Percentiles rank a stretch among this genome's conserved stretches.
Conservation (phyloP, 345 rosid species). For the Moringa oleifera region DNA sequence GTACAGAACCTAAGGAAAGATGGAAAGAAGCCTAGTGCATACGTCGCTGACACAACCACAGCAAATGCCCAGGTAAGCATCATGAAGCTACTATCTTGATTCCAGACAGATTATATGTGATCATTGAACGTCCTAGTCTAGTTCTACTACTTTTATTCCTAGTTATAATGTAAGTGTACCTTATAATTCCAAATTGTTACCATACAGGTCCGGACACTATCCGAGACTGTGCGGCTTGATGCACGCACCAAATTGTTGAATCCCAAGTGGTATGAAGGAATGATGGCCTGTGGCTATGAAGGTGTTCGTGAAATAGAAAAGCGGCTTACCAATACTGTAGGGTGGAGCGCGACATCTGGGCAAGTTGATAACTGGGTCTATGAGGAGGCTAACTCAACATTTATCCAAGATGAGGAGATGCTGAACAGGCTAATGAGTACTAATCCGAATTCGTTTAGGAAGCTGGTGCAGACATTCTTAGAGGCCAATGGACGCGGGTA, state of each 20-base stretch:
- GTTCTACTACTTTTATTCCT: too few species aligned
- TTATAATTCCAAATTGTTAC: not conserved
- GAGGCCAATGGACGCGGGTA: conserved; percentile 98
- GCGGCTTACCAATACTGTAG: conserved; percentile 88
- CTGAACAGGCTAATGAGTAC: conserved; percentile 77
- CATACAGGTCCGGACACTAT: conserved; percentile 71
- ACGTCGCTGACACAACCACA: conserved; percentile 94
- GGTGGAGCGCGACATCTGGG: conserved; percentile 99
- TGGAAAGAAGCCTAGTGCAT: conserved; percentile 84
- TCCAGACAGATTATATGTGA: too few species aligned
- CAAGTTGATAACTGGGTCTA: conserved; percentile 99
- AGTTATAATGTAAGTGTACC: not conserved
- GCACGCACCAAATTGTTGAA: conserved; percentile 90
- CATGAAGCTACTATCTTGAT: too few species aligned
- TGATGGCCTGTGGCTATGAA: conserved; percentile 94
- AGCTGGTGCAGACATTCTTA: conserved; percentile 89
- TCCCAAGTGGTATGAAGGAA: conserved; percentile 99
- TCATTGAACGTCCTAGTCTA: too few species aligned
- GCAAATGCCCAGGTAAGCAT: conserved; percentile 86
- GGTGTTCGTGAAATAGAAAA: conserved; percentile 98
- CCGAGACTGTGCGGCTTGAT: conserved; percentile 88
- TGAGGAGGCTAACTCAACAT: conserved; percentile 92
- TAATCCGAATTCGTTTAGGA: conserved; percentile 92
- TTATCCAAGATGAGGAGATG: conserved; percentile 93
- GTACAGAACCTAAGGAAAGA: conserved; percentile 93